Evolutionary conservation across 1,284 basidiomycete species (phyloP).

Genomic region (Fomitiporia mediterranea): DNA sequence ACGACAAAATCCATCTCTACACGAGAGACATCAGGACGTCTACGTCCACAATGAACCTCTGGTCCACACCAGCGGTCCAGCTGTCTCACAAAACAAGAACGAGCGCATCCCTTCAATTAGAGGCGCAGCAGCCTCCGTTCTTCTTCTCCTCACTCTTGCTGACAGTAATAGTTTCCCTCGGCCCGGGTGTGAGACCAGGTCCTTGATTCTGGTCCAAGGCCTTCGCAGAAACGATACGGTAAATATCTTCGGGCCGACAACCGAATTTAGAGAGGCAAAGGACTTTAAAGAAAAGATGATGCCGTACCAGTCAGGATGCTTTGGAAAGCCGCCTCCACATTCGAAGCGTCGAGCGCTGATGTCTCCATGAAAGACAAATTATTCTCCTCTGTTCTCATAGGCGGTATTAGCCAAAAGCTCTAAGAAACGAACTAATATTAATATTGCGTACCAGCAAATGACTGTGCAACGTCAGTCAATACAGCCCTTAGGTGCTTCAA

Average conservation of each 20-base stretch:
- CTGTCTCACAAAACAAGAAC: too few species aligned
- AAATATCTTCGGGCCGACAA: constrained; percentile 69
- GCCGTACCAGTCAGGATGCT: constrained; percentile 87
- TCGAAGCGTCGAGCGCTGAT: constrained; percentile 97
- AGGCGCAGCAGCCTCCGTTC: constrained; percentile 19
- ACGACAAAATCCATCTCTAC: neutral
- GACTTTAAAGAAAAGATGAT: constrained; percentile 16
- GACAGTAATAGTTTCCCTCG: constrained; percentile 74
- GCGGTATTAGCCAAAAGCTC: neutral
- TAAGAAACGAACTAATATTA: neutral
- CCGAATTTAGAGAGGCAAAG: constrained; percentile 5
- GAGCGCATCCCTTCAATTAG: too few species aligned
- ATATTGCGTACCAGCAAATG: constrained; percentile 63
- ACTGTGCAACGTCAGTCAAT: constrained; percentile 91
- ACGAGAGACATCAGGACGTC: too few species aligned
- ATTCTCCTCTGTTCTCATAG: constrained; percentile 52
- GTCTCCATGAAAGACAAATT: constrained; percentile 96
- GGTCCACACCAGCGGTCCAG: too few species aligned
- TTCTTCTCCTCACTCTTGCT: constrained; percentile 46
- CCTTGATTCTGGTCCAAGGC: constrained; percentile 73
- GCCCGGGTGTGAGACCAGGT: constrained; percentile 56
- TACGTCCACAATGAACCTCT: too few species aligned
- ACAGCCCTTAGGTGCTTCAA: constrained; percentile 96
- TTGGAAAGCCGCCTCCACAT: constrained; percentile 97
- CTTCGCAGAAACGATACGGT: constrained; percentile 90